A percentile compares a stretch with the other conserved stretches of the same genome.
Evolutionary conservation across 768 basidiomycete species (phyloP).

Genomic region (Coprinopsis marcescibilis): DNA sequence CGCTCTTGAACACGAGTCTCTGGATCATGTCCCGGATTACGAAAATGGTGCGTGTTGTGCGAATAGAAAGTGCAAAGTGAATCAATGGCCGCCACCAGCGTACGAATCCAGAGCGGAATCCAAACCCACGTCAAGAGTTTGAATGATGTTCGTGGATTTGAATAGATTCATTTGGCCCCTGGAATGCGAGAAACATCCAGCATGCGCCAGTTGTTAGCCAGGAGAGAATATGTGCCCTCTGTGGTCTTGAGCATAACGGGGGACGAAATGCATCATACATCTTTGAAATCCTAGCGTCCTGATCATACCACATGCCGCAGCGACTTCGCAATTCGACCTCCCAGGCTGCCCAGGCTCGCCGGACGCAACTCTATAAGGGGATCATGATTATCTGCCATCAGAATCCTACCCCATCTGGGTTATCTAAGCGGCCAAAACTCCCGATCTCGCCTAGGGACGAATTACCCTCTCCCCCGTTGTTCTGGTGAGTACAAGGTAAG

Average conservation of each 20-base stretch:
- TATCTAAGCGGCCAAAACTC: too few relatives aligned
- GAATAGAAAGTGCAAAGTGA: conserved; percentile 1
- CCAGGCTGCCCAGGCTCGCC: neutral
- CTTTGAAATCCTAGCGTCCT: neutral
- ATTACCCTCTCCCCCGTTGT: too few relatives aligned
- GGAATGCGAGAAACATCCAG: neutral
- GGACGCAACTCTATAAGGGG: neutral
- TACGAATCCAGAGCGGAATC: conserved; percentile 1
- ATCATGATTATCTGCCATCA: conserved; percentile 2
- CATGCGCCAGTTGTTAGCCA: neutral
- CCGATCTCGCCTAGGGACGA: too few relatives aligned
- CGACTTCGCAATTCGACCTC: too few relatives aligned
- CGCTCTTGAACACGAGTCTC: conserved; percentile 8
- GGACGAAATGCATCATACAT: conserved; percentile 1
- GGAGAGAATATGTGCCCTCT: neutral
- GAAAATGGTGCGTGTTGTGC: conserved; percentile 16
- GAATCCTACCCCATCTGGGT: conserved; percentile 3
- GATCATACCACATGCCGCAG: neutral
- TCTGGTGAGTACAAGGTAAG: too few relatives aligned
- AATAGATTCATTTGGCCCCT: too few relatives aligned
- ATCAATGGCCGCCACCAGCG: conserved; percentile 5
- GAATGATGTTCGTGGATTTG: neutral
- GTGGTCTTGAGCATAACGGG: neutral
- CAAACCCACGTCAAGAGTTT: neutral
- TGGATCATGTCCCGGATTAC: conserved; percentile 9